Percentiles rank a stretch among this genome's conserved stretches.
Evolutionary conservation across 1,284 basidiomycete species (phyloP).

Genomic region (Papiliotrema fonsecae): DNA sequence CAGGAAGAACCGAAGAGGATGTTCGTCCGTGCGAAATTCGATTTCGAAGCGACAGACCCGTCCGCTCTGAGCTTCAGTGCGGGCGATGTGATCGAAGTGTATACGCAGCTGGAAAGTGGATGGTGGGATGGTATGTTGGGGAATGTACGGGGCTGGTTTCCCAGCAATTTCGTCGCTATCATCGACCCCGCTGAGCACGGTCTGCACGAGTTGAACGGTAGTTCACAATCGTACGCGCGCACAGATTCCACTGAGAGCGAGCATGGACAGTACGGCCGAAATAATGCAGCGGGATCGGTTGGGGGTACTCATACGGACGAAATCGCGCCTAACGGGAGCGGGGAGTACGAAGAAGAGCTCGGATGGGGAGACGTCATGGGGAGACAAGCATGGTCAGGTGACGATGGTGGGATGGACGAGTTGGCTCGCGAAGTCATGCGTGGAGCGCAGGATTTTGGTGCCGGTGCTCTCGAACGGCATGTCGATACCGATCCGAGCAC

Average conservation of each 20-base stretch:
- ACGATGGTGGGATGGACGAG: slow-evolving; percentile 24
- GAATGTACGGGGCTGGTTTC: slow-evolving; percentile 92
- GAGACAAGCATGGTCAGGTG: neutral
- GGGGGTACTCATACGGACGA: too few species aligned
- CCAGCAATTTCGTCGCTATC: slow-evolving; percentile 84
- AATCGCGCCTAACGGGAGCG: neutral
- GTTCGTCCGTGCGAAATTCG: slow-evolving; percentile 87
- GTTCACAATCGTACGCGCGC: too few species aligned
- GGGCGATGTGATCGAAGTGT: slow-evolving; percentile 89
- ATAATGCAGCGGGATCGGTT: too few species aligned
- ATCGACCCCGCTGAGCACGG: slow-evolving; percentile 45
- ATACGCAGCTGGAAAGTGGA: slow-evolving; percentile 83
- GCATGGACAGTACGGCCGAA: neutral
- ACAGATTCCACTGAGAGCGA: neutral
- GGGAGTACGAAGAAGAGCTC: slow-evolving; percentile 2
- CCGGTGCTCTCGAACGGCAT: too few species aligned
- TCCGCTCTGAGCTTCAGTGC: slow-evolving; percentile 82
- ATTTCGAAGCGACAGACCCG: slow-evolving; percentile 80
- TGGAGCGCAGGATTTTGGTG: slow-evolving; percentile 6
- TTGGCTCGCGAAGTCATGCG: slow-evolving; percentile 38
- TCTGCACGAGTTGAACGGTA: neutral
- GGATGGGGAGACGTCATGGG: slow-evolving; percentile 2
- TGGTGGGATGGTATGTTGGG: slow-evolving; percentile 98
- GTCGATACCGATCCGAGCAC: neutral
- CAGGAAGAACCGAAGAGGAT: neutral